Conservation (phyloP, 108 stramenopile species). For the Cylindrotheca fusiformis region DNA sequence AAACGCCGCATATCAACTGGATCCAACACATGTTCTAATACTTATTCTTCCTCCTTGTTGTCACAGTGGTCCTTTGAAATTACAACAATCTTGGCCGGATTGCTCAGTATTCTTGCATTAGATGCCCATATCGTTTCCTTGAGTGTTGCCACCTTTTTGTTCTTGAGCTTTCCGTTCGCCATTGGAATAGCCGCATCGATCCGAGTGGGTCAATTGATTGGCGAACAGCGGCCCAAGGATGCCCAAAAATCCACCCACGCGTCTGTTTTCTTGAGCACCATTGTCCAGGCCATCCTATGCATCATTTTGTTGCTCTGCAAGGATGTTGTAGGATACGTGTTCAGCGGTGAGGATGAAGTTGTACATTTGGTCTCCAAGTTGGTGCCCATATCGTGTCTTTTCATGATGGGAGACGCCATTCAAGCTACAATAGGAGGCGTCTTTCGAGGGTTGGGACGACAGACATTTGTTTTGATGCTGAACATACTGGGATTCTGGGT, state of each 20-base stretch:
- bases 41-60: too few species aligned
- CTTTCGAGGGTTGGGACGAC: too few species aligned
- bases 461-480: slow-evolving; percentile 12
- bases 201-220: too few species aligned
- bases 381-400: slow-evolving; percentile 35
- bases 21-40: too few species aligned
- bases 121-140: slow-evolving; percentile 40
- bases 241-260: slow-evolving; percentile 38
- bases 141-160: slow-evolving; percentile 28
- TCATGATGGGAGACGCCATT: slow-evolving; percentile 32
- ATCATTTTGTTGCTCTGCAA: slow-evolving; percentile 22
- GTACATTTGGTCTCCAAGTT: slow-evolving; percentile 20
- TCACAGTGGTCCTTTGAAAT: slow-evolving; percentile 40
- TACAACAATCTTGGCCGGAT: slow-evolving; percentile 44
- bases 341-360: slow-evolving; percentile 37
- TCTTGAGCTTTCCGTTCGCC: slow-evolving; percentile 49
- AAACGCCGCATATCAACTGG: too few species aligned
- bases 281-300: slow-evolving; percentile 10
- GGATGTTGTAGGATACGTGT: slow-evolving; percentile 15
- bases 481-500: slow-evolving; percentile 28
- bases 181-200: too few species aligned
- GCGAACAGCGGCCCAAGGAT: slow-evolving; percentile 38
- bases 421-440: slow-evolving; percentile 20
- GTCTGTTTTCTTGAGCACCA: slow-evolving; percentile 13
- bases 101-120: slow-evolving; percentile 31